Conservation (phyloP, 352 stramenopile species). For the Phytophthora uliginosa region DNA sequence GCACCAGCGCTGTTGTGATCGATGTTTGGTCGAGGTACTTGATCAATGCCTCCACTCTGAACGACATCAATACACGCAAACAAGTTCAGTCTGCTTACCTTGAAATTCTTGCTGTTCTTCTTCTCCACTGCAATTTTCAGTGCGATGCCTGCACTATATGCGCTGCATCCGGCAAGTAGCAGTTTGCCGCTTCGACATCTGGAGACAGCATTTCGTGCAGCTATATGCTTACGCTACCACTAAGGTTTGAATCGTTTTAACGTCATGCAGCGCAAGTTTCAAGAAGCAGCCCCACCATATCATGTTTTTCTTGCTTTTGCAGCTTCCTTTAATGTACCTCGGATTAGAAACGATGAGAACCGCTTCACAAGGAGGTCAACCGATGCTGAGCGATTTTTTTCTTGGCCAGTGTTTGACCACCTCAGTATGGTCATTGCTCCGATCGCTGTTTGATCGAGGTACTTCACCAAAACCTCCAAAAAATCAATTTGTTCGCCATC, state of each 20-base stretch:
- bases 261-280: background rate
- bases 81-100: too few relatives aligned
- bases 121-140: too few relatives aligned
- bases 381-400: background rate
- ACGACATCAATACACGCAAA: too few relatives aligned
- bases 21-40: background rate
- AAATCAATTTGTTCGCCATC: too few relatives aligned
- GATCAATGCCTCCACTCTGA: background rate
- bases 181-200: too few relatives aligned
- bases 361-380: background rate
- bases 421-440: background rate
- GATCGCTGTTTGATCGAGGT: background rate
- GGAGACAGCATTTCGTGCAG: too few relatives aligned
- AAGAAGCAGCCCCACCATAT: background rate
- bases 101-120: too few relatives aligned
- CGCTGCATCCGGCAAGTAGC: too few relatives aligned
- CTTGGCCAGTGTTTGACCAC: too few relatives aligned
- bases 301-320: background rate
- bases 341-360: background rate
- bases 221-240: background rate
- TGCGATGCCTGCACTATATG: too few relatives aligned
- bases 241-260: too few relatives aligned
- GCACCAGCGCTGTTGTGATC: background rate
- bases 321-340: background rate
- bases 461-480: too few relatives aligned